Evolutionary conservation across 192 early-diverging fungal species (phyloP), one percentile per base, ranked within the genome.

Genomic region (Rhizoclosmatium sp.): DNA sequence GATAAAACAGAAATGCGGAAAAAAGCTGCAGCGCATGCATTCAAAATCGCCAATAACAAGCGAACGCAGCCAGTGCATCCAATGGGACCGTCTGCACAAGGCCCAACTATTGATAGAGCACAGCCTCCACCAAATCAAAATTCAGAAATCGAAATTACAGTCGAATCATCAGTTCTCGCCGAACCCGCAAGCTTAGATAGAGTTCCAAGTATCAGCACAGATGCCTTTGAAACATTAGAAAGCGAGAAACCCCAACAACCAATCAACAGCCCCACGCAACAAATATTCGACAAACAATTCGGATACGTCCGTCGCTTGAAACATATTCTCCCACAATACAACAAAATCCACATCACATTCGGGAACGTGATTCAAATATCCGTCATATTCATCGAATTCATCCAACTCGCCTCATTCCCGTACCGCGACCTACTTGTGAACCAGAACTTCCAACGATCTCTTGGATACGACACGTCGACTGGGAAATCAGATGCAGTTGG

Each of bases 361-460:
- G 58, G 56, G n/a, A 95, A 95, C 71, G 81, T 90, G 59, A 82
- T 95, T 21, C 93, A 95, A 79, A 86, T 94, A 16, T 77, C 79
- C 3, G 93, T 93, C 51, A 81, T 95, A 1, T 59, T 92, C 44
- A 86, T 93, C 31, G 94, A 95, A 75, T 93, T 95, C 70, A 65
- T 95, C 23, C 94, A 95, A 85, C 82, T 95, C 0, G 78, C 93
- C 59, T 91, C 92, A 7, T 95, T 94, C 60, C 93, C 93, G 7
- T 83, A 93, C 14, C 89, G 93, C 46, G 94, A 95, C 75, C 80
- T 95, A 31, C 73, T 79, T 48, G 41, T 67, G 54, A 76, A 81
- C 80, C 3, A 23, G 23, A 21, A 67, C 21, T 81, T 81, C 66
- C 80, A 81, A 51, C 9, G 42, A 41, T 80, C 71, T 39, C 51